phyloP scores from a whole-genome alignment of 2,329 filamentous ascomycete species.

The Ascocoryne sarcoides region DNA sequence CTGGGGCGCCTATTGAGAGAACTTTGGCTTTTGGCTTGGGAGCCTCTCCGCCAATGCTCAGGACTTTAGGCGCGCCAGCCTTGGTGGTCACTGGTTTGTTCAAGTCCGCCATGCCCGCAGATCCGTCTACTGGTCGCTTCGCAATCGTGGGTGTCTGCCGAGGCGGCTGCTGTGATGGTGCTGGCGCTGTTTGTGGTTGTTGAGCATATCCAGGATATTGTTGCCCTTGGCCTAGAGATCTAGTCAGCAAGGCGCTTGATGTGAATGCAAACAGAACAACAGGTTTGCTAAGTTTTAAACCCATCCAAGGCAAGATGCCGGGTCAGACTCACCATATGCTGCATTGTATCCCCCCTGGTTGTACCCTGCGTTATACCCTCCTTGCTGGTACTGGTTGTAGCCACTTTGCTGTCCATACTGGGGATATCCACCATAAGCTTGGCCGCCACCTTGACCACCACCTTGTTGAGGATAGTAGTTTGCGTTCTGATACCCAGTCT shows the following conservation, averaged over 20 bases:
- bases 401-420: constrained; percentile 41
- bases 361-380: constrained; percentile 27
- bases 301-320: no score
- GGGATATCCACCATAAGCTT: constrained; percentile 45
- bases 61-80: constrained; percentile 52
- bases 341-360: constrained; percentile 26
- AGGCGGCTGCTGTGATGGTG: constrained; percentile 32
- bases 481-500: constrained; percentile 43
- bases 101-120: constrained; percentile 35
- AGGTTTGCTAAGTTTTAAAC: no score
- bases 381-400: constrained; percentile 38
- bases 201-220: constrained; percentile 47
- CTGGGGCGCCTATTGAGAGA: constrained; percentile 61
- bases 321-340: constrained; percentile 33
- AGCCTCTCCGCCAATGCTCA: constrained; percentile 53
- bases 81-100: constrained; percentile 45
- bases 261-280: no score
- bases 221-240: constrained; percentile 30
- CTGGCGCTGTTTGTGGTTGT: constrained; percentile 35
- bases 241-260: constrained; percentile 5
- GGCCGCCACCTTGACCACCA: no score
- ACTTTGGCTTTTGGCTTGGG: constrained; percentile 55
- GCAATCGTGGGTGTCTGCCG: constrained; percentile 51
- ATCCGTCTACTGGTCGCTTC: constrained; percentile 48
- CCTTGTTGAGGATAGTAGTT: constrained; percentile 46